Base-by-base conservation (phyloP, 1,139 yeast genomes). In the Candida buenavistaensis region DNA sequence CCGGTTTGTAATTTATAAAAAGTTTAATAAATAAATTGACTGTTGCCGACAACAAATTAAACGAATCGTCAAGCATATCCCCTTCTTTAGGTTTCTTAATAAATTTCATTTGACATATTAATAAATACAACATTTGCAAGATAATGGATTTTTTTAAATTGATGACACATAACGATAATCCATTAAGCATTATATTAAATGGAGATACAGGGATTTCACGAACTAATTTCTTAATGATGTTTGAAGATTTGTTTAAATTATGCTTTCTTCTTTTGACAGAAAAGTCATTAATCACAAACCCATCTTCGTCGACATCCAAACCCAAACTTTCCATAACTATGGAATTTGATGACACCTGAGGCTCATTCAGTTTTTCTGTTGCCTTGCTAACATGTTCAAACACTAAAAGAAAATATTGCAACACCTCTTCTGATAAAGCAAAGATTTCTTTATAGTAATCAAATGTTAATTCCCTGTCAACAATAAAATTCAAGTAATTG, bases 271-370 rank as follows among this genome's bases (percentile, higher is more conserved):
- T 48, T 42, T 68, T 69, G 3, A 64, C 72, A 10, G 68, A 63
- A 40, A 69, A 69, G 46, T 69, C 75, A 43, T 70, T 70, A 10
- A 70, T 68, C 2, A 70, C 71, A 50, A 68, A 68, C 11, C 76
- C 75, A 45, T 70, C 75, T 33, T 69, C 75, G 43, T 69, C 75
- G 9, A 61, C 63, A 44, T 60, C 65, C 17, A 62, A 41, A 12
- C 64, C 66, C 33, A 59, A 52, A 39, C 62, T 57, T 36, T 54
- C 62, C 52, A 61, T 51, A 6, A 59, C 59, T 1, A 55, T 57
- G 9, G 58, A 51, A 37, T 55, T 56, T 6, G 60, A 43, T 30
- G 56, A 47, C 22, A 53, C 21, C 5, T 23, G 43, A 24, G 55
- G 57, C 26, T 50, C 50, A 27, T 23, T 38, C 15, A 30, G 33